These are phyloP conservation scores for Mycena polygramma DNA, from an alignment of 768 basidiomycete species.

Conservation along the genomic window DNA sequence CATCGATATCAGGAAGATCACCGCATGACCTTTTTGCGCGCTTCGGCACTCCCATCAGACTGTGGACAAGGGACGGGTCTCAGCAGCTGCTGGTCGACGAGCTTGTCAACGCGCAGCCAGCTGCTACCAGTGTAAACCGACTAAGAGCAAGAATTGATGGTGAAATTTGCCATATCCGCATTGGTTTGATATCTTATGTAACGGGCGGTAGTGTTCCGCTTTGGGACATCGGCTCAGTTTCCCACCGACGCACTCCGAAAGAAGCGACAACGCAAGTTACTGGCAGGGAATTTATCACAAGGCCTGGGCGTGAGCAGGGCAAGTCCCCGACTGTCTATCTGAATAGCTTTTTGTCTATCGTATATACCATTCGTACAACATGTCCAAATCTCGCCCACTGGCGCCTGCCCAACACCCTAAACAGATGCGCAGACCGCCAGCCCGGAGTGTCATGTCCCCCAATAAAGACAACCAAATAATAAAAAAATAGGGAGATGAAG, in stretches of 20 bases:
- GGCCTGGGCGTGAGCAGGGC: too few relatives aligned
- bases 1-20: slow-evolving; percentile 13
- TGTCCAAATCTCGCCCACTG: slow-evolving; percentile 2
- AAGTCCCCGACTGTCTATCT: background rate
- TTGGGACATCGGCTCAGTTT: background rate
- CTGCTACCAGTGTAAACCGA: too few relatives aligned
- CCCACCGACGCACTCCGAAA: too few relatives aligned
- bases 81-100: too few relatives aligned
- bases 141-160: too few relatives aligned
- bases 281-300: too few relatives aligned
- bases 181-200: slow-evolving; percentile 14
- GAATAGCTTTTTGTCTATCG: background rate
- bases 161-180: background rate
- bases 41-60: background rate
- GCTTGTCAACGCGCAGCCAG: too few relatives aligned
- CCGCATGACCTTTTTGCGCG: background rate
- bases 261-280: too few relatives aligned
- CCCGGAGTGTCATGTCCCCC: slow-evolving; percentile 12
- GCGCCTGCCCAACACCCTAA: background rate
- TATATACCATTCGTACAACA: slow-evolving; percentile 25
- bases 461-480: slow-evolving; percentile 31
- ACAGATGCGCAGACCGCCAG: background rate
- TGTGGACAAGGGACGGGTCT: too few relatives aligned
- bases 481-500: background rate
- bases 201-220: slow-evolving; percentile 10